Conservation (phyloP, 2,329 filamentous ascomycete genomes). For the Diaporthe humulicola region DNA sequence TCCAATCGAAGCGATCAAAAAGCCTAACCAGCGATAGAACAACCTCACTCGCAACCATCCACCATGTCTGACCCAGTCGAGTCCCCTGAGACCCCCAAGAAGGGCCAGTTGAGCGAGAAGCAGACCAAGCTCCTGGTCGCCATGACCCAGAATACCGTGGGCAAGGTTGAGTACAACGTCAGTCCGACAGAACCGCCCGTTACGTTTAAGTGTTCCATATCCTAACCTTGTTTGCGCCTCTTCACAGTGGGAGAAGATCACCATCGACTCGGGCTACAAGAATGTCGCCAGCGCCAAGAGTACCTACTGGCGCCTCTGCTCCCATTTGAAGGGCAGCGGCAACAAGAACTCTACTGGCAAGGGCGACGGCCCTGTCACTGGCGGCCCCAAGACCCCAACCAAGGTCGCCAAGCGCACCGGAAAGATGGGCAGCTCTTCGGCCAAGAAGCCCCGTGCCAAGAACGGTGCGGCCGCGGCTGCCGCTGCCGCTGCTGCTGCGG, state of each 20-base stretch:
- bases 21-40: background rate
- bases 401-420: slow-evolving; percentile 37
- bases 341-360: background rate
- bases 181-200: background rate
- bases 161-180: slow-evolving; percentile 41
- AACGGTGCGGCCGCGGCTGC: slow-evolving; percentile 18
- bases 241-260: slow-evolving; percentile 41
- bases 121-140: slow-evolving; percentile 40
- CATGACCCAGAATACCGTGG: slow-evolving; percentile 39
- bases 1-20: too few species aligned
- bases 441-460: slow-evolving; percentile 26
- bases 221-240: background rate
- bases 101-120: background rate
- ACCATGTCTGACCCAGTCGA: slow-evolving; percentile 18
- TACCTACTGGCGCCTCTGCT: slow-evolving; percentile 40
- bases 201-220: background rate
- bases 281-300: slow-evolving; percentile 39
- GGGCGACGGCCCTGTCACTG: background rate
- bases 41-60: background rate
- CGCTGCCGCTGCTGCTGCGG: background rate
- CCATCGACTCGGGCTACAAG: slow-evolving; percentile 30
- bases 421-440: slow-evolving; percentile 28
- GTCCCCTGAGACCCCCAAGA: slow-evolving; percentile 31
- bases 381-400: slow-evolving; percentile 24
- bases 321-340: slow-evolving; percentile 33